phyloP scores from a whole-genome alignment of 768 basidiomycete genomes.

The Macrolepiota albuminosa region DNA sequence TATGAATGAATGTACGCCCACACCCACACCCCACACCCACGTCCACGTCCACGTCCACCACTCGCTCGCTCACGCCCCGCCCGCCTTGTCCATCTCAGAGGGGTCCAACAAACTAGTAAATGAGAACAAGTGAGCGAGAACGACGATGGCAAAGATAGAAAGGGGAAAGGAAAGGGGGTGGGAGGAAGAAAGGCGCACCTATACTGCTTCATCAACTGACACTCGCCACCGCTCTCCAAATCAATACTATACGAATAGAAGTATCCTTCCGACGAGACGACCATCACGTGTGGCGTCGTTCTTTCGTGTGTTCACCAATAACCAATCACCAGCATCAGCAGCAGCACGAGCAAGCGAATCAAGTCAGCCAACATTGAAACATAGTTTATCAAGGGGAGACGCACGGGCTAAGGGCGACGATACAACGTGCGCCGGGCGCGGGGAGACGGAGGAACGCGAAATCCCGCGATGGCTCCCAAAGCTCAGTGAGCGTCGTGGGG shows the following conservation, averaged over 20 bases:
- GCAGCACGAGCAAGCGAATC: no score
- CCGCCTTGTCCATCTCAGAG: no score
- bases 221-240: constrained; percentile 94
- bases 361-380: no score
- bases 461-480: constrained; percentile 96
- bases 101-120: no score
- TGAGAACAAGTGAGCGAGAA: no score
- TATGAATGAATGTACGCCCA: no score
- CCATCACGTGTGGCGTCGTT: constrained; percentile 95
- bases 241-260: constrained; percentile 97
- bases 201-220: constrained; percentile 91
- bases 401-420: constrained; percentile 87
- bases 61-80: no score
- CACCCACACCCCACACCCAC: no score
- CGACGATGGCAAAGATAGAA: no score
- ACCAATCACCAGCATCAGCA: no score
- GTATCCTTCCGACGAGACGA: constrained; percentile 91
- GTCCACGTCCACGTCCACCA: no score
- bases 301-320: background rate
- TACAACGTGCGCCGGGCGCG: constrained; percentile 69
- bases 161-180: no score
- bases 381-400: constrained; percentile 14
- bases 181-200: constrained; percentile 34
- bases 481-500: constrained; percentile 85
- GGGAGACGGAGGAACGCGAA: constrained; percentile 90